Conservation (phyloP, 495 filamentous ascomycete genomes). For the Aspergillus incahuasiensis region DNA sequence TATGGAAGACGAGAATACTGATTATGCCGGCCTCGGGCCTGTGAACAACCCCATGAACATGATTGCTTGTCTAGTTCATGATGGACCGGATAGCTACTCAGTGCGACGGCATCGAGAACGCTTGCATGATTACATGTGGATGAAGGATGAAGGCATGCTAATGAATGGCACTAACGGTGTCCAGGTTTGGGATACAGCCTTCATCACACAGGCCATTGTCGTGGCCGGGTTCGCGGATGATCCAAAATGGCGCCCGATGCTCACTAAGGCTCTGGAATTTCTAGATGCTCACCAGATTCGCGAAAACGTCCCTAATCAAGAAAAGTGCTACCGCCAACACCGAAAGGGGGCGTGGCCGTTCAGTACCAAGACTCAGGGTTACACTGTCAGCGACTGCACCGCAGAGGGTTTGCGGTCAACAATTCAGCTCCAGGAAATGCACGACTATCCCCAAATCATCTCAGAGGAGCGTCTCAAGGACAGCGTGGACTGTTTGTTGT, state of each 20-base stretch:
- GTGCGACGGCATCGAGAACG: constrained; percentile 76
- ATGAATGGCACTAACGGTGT: constrained; percentile 96
- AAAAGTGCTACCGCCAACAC: constrained; percentile 82
- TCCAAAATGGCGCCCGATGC: constrained; percentile 75
- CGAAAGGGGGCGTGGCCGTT: constrained; percentile 95
- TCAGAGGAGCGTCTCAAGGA: constrained; percentile 73
- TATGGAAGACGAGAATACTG: constrained; percentile 88
- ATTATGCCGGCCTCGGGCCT: constrained; percentile 79
- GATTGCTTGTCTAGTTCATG: constrained; percentile 74
- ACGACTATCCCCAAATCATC: constrained; percentile 70
- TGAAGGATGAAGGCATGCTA: constrained; percentile 88
- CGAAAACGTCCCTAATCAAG: constrained; percentile 74
- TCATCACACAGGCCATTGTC: constrained; percentile 74
- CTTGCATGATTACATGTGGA: constrained; percentile 83
- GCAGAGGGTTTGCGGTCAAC: constrained; percentile 86
- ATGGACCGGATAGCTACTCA: constrained; percentile 71
- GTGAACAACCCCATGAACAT: constrained; percentile 88
- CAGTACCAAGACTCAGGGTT: constrained; percentile 85
- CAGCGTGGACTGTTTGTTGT: constrained; percentile 82
- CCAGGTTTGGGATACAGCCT: constrained; percentile 93
- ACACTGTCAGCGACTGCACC: constrained; percentile 91
- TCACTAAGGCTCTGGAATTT: constrained; percentile 77
- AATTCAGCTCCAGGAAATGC: constrained; percentile 74
- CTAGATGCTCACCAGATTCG: constrained; percentile 89
- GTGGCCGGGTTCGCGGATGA: constrained; percentile 75